These are phyloP conservation scores for Daldinia sp. DNA, from an alignment of 2,329 filamentous ascomycete species.

Conservation along the genomic window DNA sequence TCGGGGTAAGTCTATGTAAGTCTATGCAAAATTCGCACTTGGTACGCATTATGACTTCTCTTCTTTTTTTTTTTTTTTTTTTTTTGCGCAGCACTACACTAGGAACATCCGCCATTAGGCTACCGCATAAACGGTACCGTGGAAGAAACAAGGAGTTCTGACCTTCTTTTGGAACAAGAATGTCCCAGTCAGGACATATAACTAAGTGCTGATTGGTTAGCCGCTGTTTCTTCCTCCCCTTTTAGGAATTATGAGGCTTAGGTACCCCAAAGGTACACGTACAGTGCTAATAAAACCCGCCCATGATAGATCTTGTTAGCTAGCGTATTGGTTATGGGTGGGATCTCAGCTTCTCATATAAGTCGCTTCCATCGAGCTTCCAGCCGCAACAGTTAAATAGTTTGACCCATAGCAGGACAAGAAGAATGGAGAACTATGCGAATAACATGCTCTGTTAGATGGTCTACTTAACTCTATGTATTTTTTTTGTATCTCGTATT, in stretches of 20 bases:
- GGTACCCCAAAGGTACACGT: slow-evolving; percentile 23
- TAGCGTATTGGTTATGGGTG: background rate
- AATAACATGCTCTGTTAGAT: background rate
- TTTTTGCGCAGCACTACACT: slow-evolving; percentile 1
- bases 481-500: too few species aligned
- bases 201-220: slow-evolving; percentile 38
- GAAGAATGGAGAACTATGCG: background rate
- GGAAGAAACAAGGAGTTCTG: slow-evolving; percentile 5
- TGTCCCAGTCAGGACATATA: slow-evolving; percentile 25
- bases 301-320: background rate
- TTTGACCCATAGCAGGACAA: background rate
- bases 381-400: slow-evolving; percentile 2
- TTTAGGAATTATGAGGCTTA: slow-evolving; percentile 42
- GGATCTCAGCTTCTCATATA: slow-evolving; percentile 3
- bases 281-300: slow-evolving; percentile 13
- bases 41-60: slow-evolving; percentile 3
- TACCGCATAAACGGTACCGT: slow-evolving; percentile 13
- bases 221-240: slow-evolving; percentile 35
- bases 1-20: slow-evolving; percentile 1
- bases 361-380: background rate
- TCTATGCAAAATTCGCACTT: background rate
- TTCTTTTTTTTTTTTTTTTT: background rate
- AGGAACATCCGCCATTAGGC: slow-evolving; percentile 11
- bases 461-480: too few species aligned
- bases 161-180: slow-evolving; percentile 27